These are phyloP conservation scores for Medicago arabica DNA, from an alignment of 306 rosid genomes.

Conservation along the genomic window DNA sequence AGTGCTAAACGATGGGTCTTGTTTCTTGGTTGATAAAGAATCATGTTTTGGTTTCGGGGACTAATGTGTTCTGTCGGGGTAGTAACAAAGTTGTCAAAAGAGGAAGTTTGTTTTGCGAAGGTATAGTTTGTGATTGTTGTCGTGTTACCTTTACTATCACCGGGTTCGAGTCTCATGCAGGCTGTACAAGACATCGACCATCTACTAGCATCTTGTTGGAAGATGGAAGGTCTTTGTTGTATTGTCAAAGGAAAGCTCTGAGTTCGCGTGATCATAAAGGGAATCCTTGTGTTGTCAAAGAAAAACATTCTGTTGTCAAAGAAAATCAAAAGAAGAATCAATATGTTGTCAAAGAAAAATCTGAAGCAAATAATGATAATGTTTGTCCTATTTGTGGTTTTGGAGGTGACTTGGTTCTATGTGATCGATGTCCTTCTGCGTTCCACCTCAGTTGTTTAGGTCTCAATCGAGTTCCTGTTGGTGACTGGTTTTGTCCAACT, in stretches of 20 bases:
- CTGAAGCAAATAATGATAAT: constrained; percentile 33
- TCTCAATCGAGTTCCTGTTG: constrained; percentile 42
- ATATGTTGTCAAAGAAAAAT: not conserved
- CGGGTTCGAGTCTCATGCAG: constrained; percentile 64
- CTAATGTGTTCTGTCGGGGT: constrained; percentile 43
- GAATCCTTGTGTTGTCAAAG: too few relatives aligned
- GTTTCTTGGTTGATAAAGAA: not conserved
- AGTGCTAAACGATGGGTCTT: not conserved
- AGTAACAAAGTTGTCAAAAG: constrained; percentile 15
- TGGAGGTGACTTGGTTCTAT: constrained; percentile 62
- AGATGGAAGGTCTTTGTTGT: constrained; percentile 60
- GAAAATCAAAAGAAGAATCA: not conserved
- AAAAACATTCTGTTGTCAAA: not conserved
- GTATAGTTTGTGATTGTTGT: constrained; percentile 72
- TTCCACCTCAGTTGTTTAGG: constrained; percentile 59
- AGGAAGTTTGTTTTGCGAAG: constrained; percentile 51
- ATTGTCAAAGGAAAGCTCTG: constrained; percentile 50
- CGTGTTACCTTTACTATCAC: constrained; percentile 38
- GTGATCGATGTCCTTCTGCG: constrained; percentile 67
- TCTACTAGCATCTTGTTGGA: constrained; percentile 61
- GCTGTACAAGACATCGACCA: constrained; percentile 66
- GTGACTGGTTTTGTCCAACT: constrained; percentile 72
- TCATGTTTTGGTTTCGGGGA: not conserved
- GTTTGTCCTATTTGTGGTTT: constrained; percentile 57
- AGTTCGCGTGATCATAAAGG: not conserved